Evolutionary conservation across 352 stramenopile genomes (phyloP).

Genomic region (Chrysophaeum taylorii): DNA sequence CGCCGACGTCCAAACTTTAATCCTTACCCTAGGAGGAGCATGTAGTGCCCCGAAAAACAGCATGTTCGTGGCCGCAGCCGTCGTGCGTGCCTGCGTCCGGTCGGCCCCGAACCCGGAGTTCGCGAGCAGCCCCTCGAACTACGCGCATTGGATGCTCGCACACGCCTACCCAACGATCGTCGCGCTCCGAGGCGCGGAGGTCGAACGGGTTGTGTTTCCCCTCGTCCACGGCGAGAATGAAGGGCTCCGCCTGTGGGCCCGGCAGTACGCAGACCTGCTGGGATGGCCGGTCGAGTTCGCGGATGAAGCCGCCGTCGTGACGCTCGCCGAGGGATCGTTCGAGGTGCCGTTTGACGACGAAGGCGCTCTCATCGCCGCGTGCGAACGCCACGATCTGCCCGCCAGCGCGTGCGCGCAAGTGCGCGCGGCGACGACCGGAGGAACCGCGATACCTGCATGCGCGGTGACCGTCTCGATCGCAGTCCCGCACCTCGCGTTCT

Average conservation of each 20-base stretch:
- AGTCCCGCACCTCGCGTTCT: conserved; percentile 10
- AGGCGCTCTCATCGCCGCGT: no score
- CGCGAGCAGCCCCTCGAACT: not conserved
- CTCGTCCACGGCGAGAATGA: not conserved
- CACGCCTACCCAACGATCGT: not conserved
- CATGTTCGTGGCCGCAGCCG: not conserved
- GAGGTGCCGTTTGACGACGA: no score
- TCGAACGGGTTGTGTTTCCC: not conserved
- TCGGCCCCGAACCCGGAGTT: conserved; percentile 3
- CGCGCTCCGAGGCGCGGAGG: not conserved
- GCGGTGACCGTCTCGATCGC: not conserved
- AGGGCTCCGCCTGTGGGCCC: not conserved
- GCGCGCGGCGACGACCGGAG: not conserved
- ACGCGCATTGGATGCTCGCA: conserved; percentile 6
- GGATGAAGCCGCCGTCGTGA: not conserved
- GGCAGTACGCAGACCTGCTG: not conserved
- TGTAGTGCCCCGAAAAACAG: not conserved
- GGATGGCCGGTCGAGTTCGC: not conserved
- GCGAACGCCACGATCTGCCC: not conserved
- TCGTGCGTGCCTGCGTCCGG: not conserved
- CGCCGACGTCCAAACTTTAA: no score
- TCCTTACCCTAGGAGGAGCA: no score
- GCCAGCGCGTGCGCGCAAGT: not conserved
- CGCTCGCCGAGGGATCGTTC: not conserved
- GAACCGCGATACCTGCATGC: not conserved